Percentiles rank a stretch among this genome's conserved stretches.
These are phyloP conservation scores for Zygosaccharomyces sapae DNA, from an alignment of 1,139 yeast genomes.

Conservation along the genomic window DNA sequence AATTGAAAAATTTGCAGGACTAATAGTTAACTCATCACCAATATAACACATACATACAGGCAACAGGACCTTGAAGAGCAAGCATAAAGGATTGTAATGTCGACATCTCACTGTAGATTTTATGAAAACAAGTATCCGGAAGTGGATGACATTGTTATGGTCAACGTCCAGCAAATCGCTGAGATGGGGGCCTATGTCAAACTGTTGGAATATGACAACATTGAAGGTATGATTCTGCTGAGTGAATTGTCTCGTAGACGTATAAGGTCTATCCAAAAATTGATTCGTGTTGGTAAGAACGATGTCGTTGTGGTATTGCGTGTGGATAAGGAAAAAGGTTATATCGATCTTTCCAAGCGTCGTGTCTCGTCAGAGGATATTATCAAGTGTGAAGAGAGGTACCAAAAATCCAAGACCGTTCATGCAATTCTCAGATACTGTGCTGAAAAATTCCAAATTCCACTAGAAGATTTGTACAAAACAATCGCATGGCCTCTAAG, in stretches of 20 bases:
- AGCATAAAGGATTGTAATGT: conserved; percentile 42
- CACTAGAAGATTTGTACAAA: conserved; percentile 81
- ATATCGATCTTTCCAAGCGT: conserved; percentile 95
- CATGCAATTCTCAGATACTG: conserved; percentile 97
- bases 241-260: conserved; percentile 98
- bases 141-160: conserved; percentile 98
- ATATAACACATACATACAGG: background rate
- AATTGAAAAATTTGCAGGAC: background rate
- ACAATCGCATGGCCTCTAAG: conserved; percentile 97
- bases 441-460: conserved; percentile 90
- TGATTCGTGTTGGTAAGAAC: conserved; percentile 96
- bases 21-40: background rate
- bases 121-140: conserved; percentile 98
- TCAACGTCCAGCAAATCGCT: conserved; percentile 95
- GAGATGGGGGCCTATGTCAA: conserved; percentile 98
- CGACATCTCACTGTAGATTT: conserved; percentile 90
- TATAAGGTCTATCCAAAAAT: conserved; percentile 94
- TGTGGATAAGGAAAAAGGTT: conserved; percentile 98
- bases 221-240: conserved; percentile 96
- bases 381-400: conserved; percentile 94
- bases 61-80: background rate
- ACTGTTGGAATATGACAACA: conserved; percentile 91
- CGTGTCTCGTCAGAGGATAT: conserved; percentile 98
- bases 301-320: conserved; percentile 98
- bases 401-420: conserved; percentile 93